Conservation (phyloP, 345 rosid species). For the Luvunga scandens region DNA sequence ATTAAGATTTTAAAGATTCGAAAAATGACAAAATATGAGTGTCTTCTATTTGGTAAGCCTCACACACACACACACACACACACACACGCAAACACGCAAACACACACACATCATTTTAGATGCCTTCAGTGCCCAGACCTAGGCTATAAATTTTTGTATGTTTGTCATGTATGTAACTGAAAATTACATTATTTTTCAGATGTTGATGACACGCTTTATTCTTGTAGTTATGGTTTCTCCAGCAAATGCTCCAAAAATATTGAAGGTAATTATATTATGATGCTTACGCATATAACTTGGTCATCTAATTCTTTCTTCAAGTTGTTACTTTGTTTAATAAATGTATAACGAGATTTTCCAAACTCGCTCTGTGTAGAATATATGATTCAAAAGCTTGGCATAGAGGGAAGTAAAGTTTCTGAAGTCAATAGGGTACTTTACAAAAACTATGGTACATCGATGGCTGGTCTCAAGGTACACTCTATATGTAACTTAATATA, state of each 20-base stretch:
- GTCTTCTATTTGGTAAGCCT: conserved; percentile 76
- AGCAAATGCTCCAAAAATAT: conserved; percentile 49
- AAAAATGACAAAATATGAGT: conserved; percentile 46
- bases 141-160: background rate
- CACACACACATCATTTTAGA: no score
- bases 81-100: rapidly evolving
- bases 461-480: conserved; percentile 89
- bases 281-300: background rate
- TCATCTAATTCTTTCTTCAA: background rate
- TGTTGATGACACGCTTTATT: conserved; percentile 75
- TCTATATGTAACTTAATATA: background rate
- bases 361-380: conserved; percentile 42
- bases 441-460: conserved; percentile 76
- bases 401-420: conserved; percentile 50
- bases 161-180: background rate
- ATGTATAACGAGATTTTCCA: background rate
- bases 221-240: conserved; percentile 57
- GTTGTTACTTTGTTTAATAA: background rate
- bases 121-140: background rate
- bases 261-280: conserved; percentile 32
- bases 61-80: background rate
- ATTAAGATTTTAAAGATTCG: background rate
- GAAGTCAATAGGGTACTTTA: conserved; percentile 60
- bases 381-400: conserved; percentile 67
- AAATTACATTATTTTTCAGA: conserved; percentile 28